These are phyloP conservation scores for Sarocladiaceae sp. DNA, from an alignment of 2,329 filamentous ascomycete genomes.

Conservation along the genomic window DNA sequence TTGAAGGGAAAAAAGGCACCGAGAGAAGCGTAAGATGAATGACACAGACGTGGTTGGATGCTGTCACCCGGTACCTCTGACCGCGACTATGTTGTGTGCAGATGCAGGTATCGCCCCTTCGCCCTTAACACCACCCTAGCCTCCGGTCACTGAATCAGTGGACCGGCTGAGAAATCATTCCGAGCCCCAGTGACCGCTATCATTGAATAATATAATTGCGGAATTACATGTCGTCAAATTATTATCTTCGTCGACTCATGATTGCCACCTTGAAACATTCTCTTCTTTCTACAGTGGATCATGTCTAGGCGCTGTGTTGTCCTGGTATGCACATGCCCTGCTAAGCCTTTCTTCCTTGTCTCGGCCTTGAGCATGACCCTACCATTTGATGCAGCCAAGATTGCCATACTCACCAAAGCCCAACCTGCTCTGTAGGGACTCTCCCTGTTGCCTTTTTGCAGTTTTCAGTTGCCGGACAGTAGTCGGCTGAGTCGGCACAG, in stretches of 20 bases:
- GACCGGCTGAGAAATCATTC: not conserved
- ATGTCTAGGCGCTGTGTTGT: no score
- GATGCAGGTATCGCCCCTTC: not conserved
- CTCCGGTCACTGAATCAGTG: conserved; percentile 1
- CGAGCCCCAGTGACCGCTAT: not conserved
- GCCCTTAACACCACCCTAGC: not conserved
- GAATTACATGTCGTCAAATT: not conserved
- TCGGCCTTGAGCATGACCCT: no score
- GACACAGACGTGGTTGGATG: not conserved
- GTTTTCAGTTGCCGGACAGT: not conserved
- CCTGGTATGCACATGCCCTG: conserved; percentile 5
- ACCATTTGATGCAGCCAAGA: not conserved
- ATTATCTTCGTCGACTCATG: not conserved
- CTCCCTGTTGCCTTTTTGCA: no score
- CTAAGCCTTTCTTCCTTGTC: no score
- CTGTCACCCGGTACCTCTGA: not conserved
- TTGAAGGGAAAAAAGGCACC: not conserved
- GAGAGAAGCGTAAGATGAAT: not conserved
- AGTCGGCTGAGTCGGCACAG: not conserved
- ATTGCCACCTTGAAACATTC: not conserved
- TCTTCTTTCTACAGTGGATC: not conserved
- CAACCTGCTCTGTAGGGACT: no score
- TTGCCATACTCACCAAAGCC: no score
- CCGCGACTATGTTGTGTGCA: not conserved
- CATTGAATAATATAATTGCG: not conserved